phyloP scores from a whole-genome alignment of 345 rosid species.

The Eucalyptus brandiana region DNA sequence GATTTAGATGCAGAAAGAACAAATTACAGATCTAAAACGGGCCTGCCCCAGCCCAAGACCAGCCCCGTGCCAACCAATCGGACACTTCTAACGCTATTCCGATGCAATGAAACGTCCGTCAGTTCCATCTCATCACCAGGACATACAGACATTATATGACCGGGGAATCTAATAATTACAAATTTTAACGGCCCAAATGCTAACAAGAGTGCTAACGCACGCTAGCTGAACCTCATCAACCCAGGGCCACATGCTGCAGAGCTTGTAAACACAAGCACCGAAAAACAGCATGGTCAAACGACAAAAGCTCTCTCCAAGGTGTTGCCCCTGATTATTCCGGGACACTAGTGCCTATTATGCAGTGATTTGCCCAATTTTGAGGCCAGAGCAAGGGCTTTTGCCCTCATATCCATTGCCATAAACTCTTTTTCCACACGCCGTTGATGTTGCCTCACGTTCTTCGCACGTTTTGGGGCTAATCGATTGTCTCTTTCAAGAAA shows the following conservation, averaged over 20 bases:
- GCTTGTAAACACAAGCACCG: not conserved
- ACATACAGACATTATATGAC: not conserved
- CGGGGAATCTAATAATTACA: not conserved
- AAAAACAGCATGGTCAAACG: not conserved
- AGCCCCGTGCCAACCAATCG: not conserved
- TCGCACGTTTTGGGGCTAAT: slow-evolving; percentile 88
- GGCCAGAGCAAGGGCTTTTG: slow-evolving; percentile 64
- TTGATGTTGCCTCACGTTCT: slow-evolving; percentile 82
- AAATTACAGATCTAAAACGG: not conserved
- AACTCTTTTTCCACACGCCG: slow-evolving; percentile 81
- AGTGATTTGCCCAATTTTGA: slow-evolving; percentile 43
- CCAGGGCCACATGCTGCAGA: not conserved
- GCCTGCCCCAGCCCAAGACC: not conserved
- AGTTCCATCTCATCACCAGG: not conserved
- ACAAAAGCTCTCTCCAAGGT: not conserved
- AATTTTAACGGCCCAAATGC: not conserved
- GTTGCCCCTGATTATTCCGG: not conserved
- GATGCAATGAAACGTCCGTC: not conserved
- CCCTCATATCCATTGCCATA: slow-evolving; percentile 37
- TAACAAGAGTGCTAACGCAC: not conserved
- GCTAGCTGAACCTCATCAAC: not conserved
- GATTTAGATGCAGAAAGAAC: not conserved
- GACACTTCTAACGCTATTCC: not conserved
- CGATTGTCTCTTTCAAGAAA: slow-evolving; percentile 72
- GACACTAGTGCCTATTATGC: slow-evolving; percentile 13